Evolutionary conservation across 225 moss, liverwort and hornwort species (phyloP).

Genomic region (Bryoerythrophyllum caledonicum): DNA sequence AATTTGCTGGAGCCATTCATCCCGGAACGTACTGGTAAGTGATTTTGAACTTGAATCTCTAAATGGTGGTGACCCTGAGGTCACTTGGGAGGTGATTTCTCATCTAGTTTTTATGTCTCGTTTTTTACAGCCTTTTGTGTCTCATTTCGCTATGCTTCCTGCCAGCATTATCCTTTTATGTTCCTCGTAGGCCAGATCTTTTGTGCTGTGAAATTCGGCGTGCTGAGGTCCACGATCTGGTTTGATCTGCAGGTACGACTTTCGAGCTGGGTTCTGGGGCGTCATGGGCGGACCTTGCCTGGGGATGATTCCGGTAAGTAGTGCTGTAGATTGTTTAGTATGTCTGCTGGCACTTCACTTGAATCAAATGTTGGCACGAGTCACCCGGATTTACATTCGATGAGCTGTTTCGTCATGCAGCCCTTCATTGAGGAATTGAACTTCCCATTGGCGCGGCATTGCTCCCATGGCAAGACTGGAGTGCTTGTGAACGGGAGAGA

Average conservation of each 20-base stretch:
- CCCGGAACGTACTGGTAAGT: slow-evolving; percentile 93
- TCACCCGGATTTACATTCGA: slow-evolving; percentile 14
- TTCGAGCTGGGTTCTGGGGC: slow-evolving; percentile 96
- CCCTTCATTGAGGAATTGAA: slow-evolving; percentile 89
- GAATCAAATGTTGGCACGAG: background rate
- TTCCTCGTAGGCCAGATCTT: slow-evolving; percentile 15
- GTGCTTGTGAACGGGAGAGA: slow-evolving; percentile 96
- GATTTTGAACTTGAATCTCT: background rate
- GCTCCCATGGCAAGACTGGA: slow-evolving; percentile 82
- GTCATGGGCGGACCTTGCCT: slow-evolving; percentile 80
- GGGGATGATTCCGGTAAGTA: slow-evolving; percentile 96
- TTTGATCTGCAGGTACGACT: slow-evolving; percentile 79
- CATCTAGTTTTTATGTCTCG: background rate
- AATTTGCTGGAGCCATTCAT: slow-evolving; percentile 74
- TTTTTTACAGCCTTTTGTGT: background rate
- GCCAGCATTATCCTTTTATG: background rate
- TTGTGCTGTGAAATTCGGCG: slow-evolving; percentile 1
- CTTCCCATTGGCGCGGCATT: slow-evolving; percentile 72
- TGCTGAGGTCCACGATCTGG: slow-evolving; percentile 33
- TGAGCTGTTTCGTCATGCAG: slow-evolving; percentile 48
- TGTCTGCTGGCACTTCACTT: background rate
- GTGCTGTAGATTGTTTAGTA: background rate
- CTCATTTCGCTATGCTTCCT: background rate
- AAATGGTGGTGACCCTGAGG: background rate
- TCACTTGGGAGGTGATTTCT: background rate